Conservation (phyloP, 2,329 filamentous ascomycete species). For the Fusarium algeriense region DNA sequence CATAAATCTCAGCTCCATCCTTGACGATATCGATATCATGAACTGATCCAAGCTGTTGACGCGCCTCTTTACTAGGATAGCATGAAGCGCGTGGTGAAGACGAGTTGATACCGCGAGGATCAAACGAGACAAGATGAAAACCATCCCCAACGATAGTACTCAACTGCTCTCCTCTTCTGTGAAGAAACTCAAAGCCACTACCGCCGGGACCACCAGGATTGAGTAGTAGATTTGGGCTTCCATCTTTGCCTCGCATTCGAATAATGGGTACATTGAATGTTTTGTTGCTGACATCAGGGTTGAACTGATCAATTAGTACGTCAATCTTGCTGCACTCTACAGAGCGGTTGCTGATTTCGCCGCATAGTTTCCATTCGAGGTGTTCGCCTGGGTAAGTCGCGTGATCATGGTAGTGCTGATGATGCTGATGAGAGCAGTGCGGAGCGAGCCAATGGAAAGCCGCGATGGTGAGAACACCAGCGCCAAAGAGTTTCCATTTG, state of each 20-base stretch:
- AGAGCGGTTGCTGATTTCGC: constrained; percentile 51
- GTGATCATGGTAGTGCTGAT: neutral
- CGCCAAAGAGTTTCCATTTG: constrained; percentile 32
- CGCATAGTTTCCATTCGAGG: constrained; percentile 55
- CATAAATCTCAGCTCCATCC: constrained; percentile 56
- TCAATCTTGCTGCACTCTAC: constrained; percentile 59
- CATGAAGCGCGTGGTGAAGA: constrained; percentile 53
- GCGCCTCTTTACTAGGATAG: constrained; percentile 53
- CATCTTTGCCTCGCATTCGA: constrained; percentile 58
- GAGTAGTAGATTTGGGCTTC: constrained; percentile 58
- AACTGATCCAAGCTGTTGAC: constrained; percentile 44
- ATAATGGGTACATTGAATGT: constrained; percentile 60
- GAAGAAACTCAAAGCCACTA: constrained; percentile 55
- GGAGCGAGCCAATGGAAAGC: constrained; percentile 24
- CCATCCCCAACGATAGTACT: constrained; percentile 55
- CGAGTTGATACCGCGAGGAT: constrained; percentile 59
- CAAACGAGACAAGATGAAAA: constrained; percentile 61
- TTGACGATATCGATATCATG: constrained; percentile 45
- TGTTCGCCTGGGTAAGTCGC: constrained; percentile 27
- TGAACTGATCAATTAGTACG: constrained; percentile 63
- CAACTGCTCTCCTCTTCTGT: constrained; percentile 52
- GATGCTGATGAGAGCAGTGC: constrained; percentile 23
- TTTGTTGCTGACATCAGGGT: constrained; percentile 49
- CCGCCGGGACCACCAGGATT: constrained; percentile 64
- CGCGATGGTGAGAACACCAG: constrained; percentile 9